phyloP scores from a whole-genome alignment of 1,284 basidiomycete genomes.

The Hypsizygus ulmarius region DNA sequence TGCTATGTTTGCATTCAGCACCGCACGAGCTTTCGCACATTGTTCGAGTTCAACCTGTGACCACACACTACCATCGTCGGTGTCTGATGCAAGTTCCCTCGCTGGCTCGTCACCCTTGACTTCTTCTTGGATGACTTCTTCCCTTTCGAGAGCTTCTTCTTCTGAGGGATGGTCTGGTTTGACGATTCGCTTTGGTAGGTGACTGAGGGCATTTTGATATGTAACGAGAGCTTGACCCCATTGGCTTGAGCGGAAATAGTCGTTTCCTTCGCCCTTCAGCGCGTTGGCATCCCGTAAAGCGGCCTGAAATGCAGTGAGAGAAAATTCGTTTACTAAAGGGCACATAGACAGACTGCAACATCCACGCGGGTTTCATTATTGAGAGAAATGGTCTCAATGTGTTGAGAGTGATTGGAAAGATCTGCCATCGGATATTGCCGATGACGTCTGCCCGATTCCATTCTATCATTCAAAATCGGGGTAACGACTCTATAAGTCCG shows the following conservation, averaged over 20 bases:
- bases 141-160: slow-evolving; percentile 6
- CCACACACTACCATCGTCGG: slow-evolving; percentile 8
- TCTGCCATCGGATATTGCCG: slow-evolving; percentile 15
- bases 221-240: slow-evolving; percentile 67
- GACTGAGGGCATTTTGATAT: slow-evolving; percentile 59
- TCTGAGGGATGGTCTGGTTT: slow-evolving; percentile 11
- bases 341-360: slow-evolving; percentile 8
- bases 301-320: slow-evolving; percentile 30
- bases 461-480: too few species aligned
- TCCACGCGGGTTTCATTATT: slow-evolving; percentile 3
- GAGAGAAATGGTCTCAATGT: not conserved
- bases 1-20: slow-evolving; percentile 77
- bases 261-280: slow-evolving; percentile 50
- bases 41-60: slow-evolving; percentile 37
- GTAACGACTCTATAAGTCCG: too few species aligned
- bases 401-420: slow-evolving; percentile 12
- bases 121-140: slow-evolving; percentile 3
- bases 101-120: not conserved
- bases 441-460: not conserved
- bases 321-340: not conserved
- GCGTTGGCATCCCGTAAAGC: slow-evolving; percentile 51
- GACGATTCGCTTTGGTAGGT: slow-evolving; percentile 46
- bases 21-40: slow-evolving; percentile 56
- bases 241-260: slow-evolving; percentile 37
- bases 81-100: slow-evolving; percentile 9